These are phyloP conservation scores for Naganishia vishniacii DNA, from an alignment of 768 basidiomycete genomes.

Conservation along the genomic window DNA sequence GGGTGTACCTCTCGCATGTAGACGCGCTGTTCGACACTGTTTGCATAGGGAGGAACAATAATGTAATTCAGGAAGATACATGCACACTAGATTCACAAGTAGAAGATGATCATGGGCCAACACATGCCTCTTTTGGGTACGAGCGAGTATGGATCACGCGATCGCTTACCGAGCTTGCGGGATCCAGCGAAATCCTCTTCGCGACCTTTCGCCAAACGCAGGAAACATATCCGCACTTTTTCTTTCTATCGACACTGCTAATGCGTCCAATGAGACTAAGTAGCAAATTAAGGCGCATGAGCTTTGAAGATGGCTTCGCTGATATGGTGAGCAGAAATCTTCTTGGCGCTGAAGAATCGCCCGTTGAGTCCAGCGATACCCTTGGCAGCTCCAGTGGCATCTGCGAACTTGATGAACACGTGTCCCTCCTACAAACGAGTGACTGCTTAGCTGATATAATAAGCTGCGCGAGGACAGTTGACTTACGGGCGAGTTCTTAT, in stretches of 20 bases:
- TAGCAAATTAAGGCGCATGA: constrained; percentile 29
- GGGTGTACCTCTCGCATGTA: not conserved
- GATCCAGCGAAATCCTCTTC: not conserved
- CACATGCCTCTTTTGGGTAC: not conserved
- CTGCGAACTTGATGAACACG: constrained; percentile 88
- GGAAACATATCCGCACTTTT: too few species aligned
- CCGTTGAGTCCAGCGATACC: constrained; percentile 87
- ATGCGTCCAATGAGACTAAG: too few species aligned
- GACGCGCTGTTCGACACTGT: not conserved
- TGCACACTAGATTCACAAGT: not conserved
- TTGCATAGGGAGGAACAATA: not conserved
- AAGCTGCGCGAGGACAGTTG: not conserved
- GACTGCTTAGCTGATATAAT: not conserved
- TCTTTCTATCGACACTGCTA: too few species aligned
- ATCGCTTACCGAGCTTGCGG: constrained; percentile 22
- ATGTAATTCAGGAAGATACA: not conserved
- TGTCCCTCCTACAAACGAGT: constrained; percentile 64
- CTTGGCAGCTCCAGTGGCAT: constrained; percentile 70
- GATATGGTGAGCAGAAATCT: constrained; percentile 79
- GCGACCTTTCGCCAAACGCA: not conserved
- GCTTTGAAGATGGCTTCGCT: constrained; percentile 69
- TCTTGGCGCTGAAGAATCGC: constrained; percentile 92
- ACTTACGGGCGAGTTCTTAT: constrained; percentile 83
- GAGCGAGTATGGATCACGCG: not conserved
- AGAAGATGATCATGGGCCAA: not conserved